Conservation (phyloP, 176 grass and related monocot species). For the Phragmites australis region DNA sequence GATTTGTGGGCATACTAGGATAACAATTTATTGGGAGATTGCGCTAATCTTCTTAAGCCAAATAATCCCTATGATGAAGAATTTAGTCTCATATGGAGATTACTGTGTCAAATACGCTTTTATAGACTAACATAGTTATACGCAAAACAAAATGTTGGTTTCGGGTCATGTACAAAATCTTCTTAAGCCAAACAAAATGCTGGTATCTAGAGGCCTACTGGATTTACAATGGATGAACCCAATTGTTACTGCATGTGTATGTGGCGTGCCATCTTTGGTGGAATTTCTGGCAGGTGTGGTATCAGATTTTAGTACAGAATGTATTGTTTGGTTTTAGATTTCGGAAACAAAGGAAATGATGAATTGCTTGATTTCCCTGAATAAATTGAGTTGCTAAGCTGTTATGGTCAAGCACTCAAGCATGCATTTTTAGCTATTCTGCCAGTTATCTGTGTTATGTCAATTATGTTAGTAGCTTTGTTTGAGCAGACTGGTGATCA, state of each 20-base stretch:
- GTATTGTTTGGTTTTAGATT: neutral
- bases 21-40: neutral
- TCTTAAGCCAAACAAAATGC: neutral
- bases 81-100: neutral
- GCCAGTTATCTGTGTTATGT: neutral
- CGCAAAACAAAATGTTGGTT: neutral
- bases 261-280: neutral
- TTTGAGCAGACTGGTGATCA: neutral
- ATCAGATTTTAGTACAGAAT: neutral
- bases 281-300: neutral
- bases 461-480: conserved; percentile 17
- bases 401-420: neutral
- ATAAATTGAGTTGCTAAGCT: neutral
- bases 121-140: neutral
- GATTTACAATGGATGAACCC: neutral
- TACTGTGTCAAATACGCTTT: neutral
- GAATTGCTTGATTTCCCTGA: neutral
- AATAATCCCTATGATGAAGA: neutral
- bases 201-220: neutral
- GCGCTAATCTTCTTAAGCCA: neutral
- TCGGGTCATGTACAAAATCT: neutral
- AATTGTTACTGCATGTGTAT: neutral
- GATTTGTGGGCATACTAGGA: neutral
- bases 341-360: neutral
- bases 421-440: neutral